Conservation (phyloP, 768 basidiomycete species). For the Pleurotus tuber-regium region DNA sequence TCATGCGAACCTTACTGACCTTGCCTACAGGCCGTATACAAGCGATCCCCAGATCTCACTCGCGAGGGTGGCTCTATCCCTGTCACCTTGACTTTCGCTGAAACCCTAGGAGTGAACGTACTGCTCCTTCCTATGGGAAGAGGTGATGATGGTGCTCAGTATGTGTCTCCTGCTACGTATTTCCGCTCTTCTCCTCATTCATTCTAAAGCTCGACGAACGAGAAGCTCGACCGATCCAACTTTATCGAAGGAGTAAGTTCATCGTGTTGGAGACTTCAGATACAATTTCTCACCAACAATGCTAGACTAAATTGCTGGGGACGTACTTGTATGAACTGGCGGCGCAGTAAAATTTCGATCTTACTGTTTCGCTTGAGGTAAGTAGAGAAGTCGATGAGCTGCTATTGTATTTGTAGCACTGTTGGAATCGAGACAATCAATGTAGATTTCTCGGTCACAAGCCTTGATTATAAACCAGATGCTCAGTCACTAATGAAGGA, state of each 20-base stretch:
- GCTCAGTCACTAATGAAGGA: no score
- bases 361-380: no score
- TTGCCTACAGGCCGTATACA: conserved; percentile 52
- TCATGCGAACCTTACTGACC: conserved; percentile 21
- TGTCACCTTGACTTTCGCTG: conserved; percentile 91
- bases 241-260: conserved; percentile 77
- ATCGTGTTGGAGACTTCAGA: not conserved
- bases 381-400: no score
- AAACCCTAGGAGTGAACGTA: conserved; percentile 83
- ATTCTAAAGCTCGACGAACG: conserved; percentile 75
- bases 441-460: no score
- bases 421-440: no score
- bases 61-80: conserved; percentile 96
- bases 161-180: conserved; percentile 26
- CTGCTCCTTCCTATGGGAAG: conserved; percentile 90
- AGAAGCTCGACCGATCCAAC: conserved; percentile 90
- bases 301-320: conserved; percentile 71
- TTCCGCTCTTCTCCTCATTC: not conserved
- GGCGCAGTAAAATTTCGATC: no score
- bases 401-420: no score
- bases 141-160: conserved; percentile 94
- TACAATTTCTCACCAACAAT: not conserved
- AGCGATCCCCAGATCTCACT: conserved; percentile 74
- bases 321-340: conserved; percentile 79
- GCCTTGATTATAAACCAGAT: no score